These are phyloP conservation scores for Annulohypoxylon moriforme DNA, from an alignment of 495 filamentous ascomycete genomes.

Conservation along the genomic window DNA sequence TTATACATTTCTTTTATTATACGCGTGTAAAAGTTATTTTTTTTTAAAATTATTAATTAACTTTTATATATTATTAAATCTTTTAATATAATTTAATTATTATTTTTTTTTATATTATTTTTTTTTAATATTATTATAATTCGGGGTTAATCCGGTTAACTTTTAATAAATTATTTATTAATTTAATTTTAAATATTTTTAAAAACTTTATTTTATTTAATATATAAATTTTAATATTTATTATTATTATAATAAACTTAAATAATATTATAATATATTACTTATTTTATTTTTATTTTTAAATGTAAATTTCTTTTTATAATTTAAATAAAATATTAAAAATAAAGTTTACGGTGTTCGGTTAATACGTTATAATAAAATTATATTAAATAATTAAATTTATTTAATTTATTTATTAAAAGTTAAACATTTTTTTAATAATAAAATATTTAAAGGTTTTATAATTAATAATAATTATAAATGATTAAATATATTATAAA, in stretches of 20 bases:
- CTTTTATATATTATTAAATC: neutral
- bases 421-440: neutral
- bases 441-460: neutral
- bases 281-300: no score
- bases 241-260: no score
- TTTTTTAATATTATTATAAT: neutral
- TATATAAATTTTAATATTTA: no score
- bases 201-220: neutral
- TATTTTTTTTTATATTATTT: neutral
- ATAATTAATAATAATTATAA: neutral
- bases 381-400: neutral
- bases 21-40: neutral
- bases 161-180: no score
- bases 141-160: neutral
- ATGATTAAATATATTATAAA: neutral
- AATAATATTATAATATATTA: no score
- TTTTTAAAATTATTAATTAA: neutral
- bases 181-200: neutral
- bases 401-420: neutral
- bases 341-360: neutral
- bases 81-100: neutral
- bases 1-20: neutral
- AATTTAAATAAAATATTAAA: neutral
- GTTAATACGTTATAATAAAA: neutral
- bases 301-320: neutral